A percentile compares a stretch with the other conserved stretches of the same genome.
Conservation (phyloP, 2,329 filamentous ascomycete species). For the Pyrenochaeta sp. region DNA sequence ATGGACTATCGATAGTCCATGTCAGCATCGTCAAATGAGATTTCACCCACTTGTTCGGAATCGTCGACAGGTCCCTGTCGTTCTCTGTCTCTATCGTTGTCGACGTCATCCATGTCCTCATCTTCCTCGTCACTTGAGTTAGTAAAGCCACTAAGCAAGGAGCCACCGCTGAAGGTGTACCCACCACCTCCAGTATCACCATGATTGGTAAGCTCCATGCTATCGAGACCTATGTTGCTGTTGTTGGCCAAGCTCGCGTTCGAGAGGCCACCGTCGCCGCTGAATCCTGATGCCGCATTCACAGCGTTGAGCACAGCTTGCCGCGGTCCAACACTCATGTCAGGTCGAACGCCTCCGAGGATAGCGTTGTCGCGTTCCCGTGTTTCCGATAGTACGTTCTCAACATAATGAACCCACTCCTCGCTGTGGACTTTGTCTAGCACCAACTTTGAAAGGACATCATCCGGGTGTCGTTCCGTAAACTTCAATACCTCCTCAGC, state of each 20-base stretch:
- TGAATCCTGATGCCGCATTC: slow-evolving; percentile 64
- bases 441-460: slow-evolving; percentile 82
- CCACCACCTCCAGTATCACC: slow-evolving; percentile 75
- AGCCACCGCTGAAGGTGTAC: slow-evolving; percentile 76
- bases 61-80: slow-evolving; percentile 57
- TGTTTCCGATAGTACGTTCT: slow-evolving; percentile 90
- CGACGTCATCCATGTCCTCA: slow-evolving; percentile 87
- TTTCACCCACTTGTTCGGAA: slow-evolving; percentile 72
- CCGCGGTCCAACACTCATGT: slow-evolving; percentile 83
- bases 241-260: slow-evolving; percentile 81
- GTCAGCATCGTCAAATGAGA: slow-evolving; percentile 68
- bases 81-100: slow-evolving; percentile 69
- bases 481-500: slow-evolving; percentile 99
- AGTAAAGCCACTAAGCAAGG: slow-evolving; percentile 87
- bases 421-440: slow-evolving; percentile 87
- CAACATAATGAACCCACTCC: slow-evolving; percentile 94
- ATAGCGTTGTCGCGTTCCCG: slow-evolving; percentile 98
- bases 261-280: slow-evolving; percentile 62
- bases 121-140: slow-evolving; percentile 97
- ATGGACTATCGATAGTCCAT: slow-evolving; percentile 64
- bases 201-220: slow-evolving; percentile 69
- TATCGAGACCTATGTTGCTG: slow-evolving; percentile 59
- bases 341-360: slow-evolving; percentile 90
- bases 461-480: slow-evolving; percentile 89
- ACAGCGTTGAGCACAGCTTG: slow-evolving; percentile 69